These are phyloP conservation scores for Liriodendron chinense DNA, from an alignment of 164 flowering plant species.

Conservation along the genomic window DNA sequence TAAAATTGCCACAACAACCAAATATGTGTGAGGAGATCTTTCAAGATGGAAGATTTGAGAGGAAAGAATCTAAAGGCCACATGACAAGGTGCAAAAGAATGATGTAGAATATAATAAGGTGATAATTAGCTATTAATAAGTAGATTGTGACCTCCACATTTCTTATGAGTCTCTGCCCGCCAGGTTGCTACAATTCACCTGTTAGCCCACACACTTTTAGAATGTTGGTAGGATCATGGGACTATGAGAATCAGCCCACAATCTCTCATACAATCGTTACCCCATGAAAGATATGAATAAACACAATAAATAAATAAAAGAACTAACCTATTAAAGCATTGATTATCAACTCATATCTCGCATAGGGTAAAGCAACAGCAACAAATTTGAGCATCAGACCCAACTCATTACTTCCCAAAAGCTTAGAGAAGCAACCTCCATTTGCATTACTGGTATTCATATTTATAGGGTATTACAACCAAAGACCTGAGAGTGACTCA, in stretches of 20 bases:
- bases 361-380: neutral
- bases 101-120: too few relatives aligned
- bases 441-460: too few relatives aligned
- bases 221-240: too few relatives aligned
- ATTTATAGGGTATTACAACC: too few relatives aligned
- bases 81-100: neutral
- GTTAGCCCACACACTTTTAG: too few relatives aligned
- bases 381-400: neutral
- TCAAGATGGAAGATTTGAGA: neutral
- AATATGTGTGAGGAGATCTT: neutral
- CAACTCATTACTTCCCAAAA: neutral
- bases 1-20: slow-evolving; percentile 5
- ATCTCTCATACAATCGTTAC: too few relatives aligned
- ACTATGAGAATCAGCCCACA: too few relatives aligned
- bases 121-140: too few relatives aligned
- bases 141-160: too few relatives aligned
- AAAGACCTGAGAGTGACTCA: too few relatives aligned
- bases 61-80: neutral
- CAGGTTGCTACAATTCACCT: too few relatives aligned
- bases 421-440: neutral
- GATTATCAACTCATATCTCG: neutral
- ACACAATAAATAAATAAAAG: neutral
- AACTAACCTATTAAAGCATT: neutral
- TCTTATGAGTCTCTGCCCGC: too few relatives aligned
- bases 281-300: neutral